Evolutionary conservation across 805 yeast species (phyloP).

Genomic region (Kluyveromyces wickerhamii): DNA sequence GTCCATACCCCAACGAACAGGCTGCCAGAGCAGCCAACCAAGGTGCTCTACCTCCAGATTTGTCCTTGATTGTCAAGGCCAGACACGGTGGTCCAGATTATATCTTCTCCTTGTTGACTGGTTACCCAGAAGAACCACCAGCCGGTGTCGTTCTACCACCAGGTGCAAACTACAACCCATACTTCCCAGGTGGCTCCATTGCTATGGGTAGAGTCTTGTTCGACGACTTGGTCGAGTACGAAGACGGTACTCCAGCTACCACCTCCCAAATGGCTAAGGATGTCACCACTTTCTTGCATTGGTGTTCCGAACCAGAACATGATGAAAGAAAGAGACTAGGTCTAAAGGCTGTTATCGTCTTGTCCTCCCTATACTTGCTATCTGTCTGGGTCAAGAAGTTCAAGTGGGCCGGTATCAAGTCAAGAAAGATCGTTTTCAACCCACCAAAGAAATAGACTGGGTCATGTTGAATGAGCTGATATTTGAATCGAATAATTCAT

Average conservation of each 20-base stretch:
- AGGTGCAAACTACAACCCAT: conserved; percentile 97
- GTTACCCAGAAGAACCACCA: conserved; percentile 98
- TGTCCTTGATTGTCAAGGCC: conserved; percentile 94
- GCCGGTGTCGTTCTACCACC: conserved; percentile 92
- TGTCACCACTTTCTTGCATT: conserved; percentile 89
- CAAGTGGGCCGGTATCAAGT: conserved; percentile 96
- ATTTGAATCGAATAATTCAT: not conserved
- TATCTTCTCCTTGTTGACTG: conserved; percentile 89
- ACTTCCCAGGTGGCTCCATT: conserved; percentile 99
- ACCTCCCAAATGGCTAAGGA: conserved; percentile 99
- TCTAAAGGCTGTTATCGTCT: conserved; percentile 78
- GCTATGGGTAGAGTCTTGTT: conserved; percentile 99
- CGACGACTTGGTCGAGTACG: conserved; percentile 96
- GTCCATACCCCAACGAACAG: conserved; percentile 95
- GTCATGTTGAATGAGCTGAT: too few species aligned
- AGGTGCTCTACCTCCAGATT: conserved; percentile 98
- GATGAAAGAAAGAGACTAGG: conserved; percentile 97
- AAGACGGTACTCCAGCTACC: conserved; percentile 98
- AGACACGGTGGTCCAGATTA: conserved; percentile 98
- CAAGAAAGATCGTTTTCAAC: conserved; percentile 85
- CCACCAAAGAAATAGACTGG: conserved; percentile 83
- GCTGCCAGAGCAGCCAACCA: conserved; percentile 99
- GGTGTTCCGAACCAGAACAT: conserved; percentile 98
- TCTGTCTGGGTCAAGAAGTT: conserved; percentile 92
- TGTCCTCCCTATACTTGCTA: conserved; percentile 70